A percentile compares a stretch with the other conserved stretches of the same genome.
Conservation (phyloP, 75 land plant genomes). For the Pinus taeda region DNA sequence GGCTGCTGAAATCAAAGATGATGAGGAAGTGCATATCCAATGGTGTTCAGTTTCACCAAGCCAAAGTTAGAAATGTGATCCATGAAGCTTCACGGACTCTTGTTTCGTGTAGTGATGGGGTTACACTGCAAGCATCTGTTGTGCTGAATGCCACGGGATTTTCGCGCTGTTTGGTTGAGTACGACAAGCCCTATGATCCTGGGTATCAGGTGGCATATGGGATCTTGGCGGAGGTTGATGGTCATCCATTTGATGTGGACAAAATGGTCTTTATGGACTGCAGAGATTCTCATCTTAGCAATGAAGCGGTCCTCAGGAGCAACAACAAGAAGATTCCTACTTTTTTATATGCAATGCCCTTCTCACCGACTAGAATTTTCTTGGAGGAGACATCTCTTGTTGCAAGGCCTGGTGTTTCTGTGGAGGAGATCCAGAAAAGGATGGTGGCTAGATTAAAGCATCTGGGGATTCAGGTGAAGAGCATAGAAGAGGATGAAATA, state of each 20-base stretch:
- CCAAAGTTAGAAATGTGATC: conserved; percentile 71
- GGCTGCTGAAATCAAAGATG: conserved; percentile 85
- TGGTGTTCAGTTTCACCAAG: conserved; percentile 86
- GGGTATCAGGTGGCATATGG: conserved; percentile 99
- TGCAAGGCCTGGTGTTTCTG: conserved; percentile 32
- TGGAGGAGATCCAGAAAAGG: no score
- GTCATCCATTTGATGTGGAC: conserved; percentile 89
- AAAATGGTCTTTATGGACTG: conserved; percentile 99
- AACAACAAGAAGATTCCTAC: conserved; percentile 72
- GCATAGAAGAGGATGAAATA: no score
- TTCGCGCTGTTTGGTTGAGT: conserved; percentile 84
- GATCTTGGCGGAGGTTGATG: conserved; percentile 90
- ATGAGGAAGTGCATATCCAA: conserved; percentile 80
- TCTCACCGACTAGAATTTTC: conserved; percentile 78
- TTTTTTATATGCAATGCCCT: conserved; percentile 98
- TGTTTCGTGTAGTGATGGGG: conserved; percentile 79
- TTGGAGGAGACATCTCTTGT: conserved; percentile 97
- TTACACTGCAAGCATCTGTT: conserved; percentile 60
- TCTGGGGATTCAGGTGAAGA: no score
- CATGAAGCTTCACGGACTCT: conserved; percentile 64
- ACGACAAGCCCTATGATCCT: conserved; percentile 94
- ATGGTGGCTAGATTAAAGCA: no score
- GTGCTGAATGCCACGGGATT: conserved; percentile 98
- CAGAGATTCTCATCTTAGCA: conserved; percentile 81
- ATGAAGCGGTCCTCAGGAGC: conserved; percentile 26